A percentile compares a stretch with the other conserved stretches of the same genome.
These are phyloP conservation scores for Malus sylvestris DNA, from an alignment of 306 rosid genomes.

Conservation along the genomic window DNA sequence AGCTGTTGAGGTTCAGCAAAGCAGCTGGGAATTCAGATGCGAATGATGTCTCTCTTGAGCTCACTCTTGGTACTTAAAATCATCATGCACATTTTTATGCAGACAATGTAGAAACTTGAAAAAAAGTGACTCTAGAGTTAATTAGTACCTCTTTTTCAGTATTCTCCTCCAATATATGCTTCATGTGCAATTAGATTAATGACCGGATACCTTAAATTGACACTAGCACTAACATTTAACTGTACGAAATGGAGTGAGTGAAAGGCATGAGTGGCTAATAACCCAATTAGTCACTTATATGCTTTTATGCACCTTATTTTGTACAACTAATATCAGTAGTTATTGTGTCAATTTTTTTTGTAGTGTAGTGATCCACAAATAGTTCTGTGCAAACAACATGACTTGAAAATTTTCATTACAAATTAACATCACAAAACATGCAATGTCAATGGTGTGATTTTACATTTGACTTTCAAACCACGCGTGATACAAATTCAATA, in stretches of 20 bases:
- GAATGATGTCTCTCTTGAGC: constrained; percentile 56
- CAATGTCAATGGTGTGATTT: background rate
- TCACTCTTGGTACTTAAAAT: constrained; percentile 34
- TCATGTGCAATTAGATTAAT: background rate
- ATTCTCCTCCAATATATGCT: background rate
- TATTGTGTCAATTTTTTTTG: too few relatives aligned
- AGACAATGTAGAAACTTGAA: background rate
- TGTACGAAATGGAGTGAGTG: background rate
- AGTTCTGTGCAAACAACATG: background rate
- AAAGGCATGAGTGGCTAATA: too few relatives aligned
- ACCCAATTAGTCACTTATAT: background rate
- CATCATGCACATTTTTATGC: background rate
- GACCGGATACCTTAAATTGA: background rate
- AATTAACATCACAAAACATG: background rate
- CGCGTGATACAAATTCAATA: background rate
- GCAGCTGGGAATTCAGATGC: constrained; percentile 11
- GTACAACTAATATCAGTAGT: background rate
- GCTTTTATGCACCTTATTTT: background rate
- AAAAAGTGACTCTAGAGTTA: background rate
- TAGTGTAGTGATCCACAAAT: background rate
- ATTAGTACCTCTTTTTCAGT: background rate
- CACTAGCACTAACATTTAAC: background rate
- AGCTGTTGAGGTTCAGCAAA: constrained; percentile 16
- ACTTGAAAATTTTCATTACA: background rate
- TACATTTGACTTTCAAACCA: background rate